Percentiles rank a stretch among this genome's conserved stretches.
Evolutionary conservation across 208 protist genomes (phyloP).

Genomic region (Trypanosoma melophagium): DNA sequence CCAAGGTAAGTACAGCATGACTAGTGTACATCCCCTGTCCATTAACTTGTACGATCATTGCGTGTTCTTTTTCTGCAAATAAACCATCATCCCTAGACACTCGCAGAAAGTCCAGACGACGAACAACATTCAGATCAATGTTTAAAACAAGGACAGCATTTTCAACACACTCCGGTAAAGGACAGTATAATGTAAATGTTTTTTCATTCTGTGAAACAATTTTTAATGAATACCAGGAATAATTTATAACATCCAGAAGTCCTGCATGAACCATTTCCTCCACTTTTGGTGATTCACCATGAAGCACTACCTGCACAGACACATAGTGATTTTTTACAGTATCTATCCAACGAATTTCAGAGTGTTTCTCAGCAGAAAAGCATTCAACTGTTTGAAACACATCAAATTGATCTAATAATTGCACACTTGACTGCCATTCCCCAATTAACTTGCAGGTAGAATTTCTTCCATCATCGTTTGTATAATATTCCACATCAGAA

Average conservation of each 20-base stretch:
- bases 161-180: background rate
- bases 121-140: slow-evolving; percentile 1
- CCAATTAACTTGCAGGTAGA: slow-evolving; percentile 1
- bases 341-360: slow-evolving; percentile 17
- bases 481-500: background rate
- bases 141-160: slow-evolving; percentile 12
- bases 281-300: background rate
- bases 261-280: slow-evolving; percentile 1
- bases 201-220: slow-evolving; percentile 11
- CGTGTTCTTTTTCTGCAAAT: background rate
- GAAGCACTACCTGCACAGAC: slow-evolving; percentile 7
- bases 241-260: slow-evolving; percentile 11
- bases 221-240: slow-evolving; percentile 11
- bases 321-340: slow-evolving; percentile 4
- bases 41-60: slow-evolving; percentile 17
- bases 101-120: slow-evolving; percentile 11
- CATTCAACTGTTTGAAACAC: slow-evolving; percentile 10
- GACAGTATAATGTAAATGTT: slow-evolving; percentile 11
- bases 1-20: background rate
- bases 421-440: slow-evolving; percentile 10
- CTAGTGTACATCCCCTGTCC: slow-evolving; percentile 11
- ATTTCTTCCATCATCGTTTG: background rate
- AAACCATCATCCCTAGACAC: background rate
- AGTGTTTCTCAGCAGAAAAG: background rate
- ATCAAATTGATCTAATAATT: slow-evolving; percentile 13